Evolutionary conservation across 2,329 filamentous ascomycete species (phyloP).

Genomic region (Fusarium camptoceras): DNA sequence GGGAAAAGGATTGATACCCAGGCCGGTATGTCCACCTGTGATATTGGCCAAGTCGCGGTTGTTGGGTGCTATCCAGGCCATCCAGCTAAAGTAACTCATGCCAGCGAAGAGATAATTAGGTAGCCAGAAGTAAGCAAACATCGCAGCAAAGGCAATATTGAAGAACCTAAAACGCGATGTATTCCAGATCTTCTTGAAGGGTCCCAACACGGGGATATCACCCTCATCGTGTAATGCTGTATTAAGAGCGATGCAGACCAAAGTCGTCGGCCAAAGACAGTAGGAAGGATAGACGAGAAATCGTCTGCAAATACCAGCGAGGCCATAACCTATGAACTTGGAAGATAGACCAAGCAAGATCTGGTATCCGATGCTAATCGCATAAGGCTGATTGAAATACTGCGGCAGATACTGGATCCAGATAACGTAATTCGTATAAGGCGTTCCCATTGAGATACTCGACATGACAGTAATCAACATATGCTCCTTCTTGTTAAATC

Average conservation of each 20-base stretch:
- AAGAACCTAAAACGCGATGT: conserved; percentile 63
- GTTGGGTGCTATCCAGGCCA: conserved; percentile 64
- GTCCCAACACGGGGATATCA: conserved; percentile 44
- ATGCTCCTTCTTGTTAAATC: conserved; percentile 70
- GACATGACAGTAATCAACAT: conserved; percentile 72
- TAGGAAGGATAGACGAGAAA: conserved; percentile 65
- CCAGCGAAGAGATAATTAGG: conserved; percentile 64
- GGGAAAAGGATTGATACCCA: conserved; percentile 56
- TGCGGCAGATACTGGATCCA: conserved; percentile 62
- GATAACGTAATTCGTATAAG: conserved; percentile 63
- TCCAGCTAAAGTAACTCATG: conserved; percentile 63
- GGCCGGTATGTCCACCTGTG: conserved; percentile 53
- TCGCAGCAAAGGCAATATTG: conserved; percentile 55
- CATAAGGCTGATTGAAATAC: conserved; percentile 65
- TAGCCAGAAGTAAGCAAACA: conserved; percentile 68
- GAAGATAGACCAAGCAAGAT: conserved; percentile 62
- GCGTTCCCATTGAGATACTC: conserved; percentile 63
- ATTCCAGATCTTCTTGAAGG: conserved; percentile 53
- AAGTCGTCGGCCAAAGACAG: conserved; percentile 65
- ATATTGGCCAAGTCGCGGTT: conserved; percentile 54
- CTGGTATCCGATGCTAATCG: conserved; percentile 61
- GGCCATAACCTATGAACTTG: conserved; percentile 67
- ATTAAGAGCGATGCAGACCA: conserved; percentile 64
- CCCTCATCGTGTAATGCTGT: conserved; percentile 59
- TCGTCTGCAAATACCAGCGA: conserved; percentile 62